Base-by-base conservation (phyloP, 805 yeast genomes). In the Kuraishia cidri region DNA sequence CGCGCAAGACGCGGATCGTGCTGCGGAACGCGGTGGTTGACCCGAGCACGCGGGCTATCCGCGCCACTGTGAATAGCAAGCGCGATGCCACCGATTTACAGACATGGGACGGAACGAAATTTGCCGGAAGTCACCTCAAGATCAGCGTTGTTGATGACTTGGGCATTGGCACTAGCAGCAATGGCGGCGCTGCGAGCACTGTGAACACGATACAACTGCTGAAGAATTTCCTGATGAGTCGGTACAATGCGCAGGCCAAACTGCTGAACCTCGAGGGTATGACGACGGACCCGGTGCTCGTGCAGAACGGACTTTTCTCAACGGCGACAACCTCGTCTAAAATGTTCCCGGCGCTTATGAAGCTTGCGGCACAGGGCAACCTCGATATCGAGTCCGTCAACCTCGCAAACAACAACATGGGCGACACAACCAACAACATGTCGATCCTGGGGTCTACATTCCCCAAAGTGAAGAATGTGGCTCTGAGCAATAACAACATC, bases 311-410 rank as follows among this genome's bases (percentile, higher is more conserved):
- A 0, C 62, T 85, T 33, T 76, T 87, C 39, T 35, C 54, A 3
- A 44, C 42, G 16, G 31, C 50, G 2, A 39, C 37, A 10, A 69
- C 72, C 11, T 59, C 76, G 4, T 69, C 88, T 10, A 92, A 90
- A 54, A 79, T 87, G 69, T 86, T 90, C 53, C 81, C 86, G 8
- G 97, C 97, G 1, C 58, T 92, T 42, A 74, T 90, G 81, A 83
- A 80, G 50, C 56, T 90, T 6, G 95, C 95, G 1, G 57, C 62
- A 3, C 72, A 72, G 33, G 56, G 56, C 21, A 44, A 45, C 3
- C 22, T 52, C n/a, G 75, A 72, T 18, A 79, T 87, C 4, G 79
- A 77, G 20, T 78, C 86, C 36, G 72, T 88, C 6, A 82, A 79
- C 52, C 54, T 86, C 23, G 72, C 88, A 14, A 63, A 63, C 35